Percentiles rank a stretch among this genome's conserved stretches.
Conservation (phyloP, 2,329 filamentous ascomycete species). For the Fusarium xyrophilum region DNA sequence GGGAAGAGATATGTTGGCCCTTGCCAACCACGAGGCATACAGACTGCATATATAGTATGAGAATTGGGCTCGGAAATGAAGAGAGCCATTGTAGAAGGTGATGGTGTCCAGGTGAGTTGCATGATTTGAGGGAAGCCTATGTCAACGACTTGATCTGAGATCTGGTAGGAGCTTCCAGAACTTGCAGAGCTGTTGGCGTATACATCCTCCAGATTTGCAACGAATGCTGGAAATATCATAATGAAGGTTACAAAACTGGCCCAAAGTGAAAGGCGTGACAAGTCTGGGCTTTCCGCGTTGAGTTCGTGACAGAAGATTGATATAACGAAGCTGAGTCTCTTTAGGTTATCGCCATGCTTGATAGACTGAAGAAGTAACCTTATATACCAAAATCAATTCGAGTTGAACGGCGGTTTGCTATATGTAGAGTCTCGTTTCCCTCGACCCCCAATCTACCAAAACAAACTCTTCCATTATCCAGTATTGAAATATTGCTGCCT, state of each 20-base stretch:
- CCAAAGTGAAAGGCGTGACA: no score
- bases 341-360: no score
- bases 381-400: neutral
- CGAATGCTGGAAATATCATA: constrained; percentile 26
- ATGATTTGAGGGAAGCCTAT: constrained; percentile 28
- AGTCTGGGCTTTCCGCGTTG: no score
- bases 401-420: fast-evolving
- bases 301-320: neutral
- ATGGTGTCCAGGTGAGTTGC: constrained; percentile 24
- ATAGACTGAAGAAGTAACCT: neutral
- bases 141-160: constrained; percentile 15
- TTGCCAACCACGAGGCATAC: constrained; percentile 20
- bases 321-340: neutral
- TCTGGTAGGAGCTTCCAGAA: neutral
- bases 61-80: constrained; percentile 7
- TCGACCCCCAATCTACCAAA: neutral
- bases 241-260: neutral
- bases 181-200: neutral
- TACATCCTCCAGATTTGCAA: neutral
- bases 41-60: constrained; percentile 1
- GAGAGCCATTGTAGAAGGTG: constrained; percentile 11
- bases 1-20: constrained; percentile 13
- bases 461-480: no score
- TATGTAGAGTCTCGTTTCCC: neutral
- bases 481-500: neutral